phyloP scores from a whole-genome alignment of 306 rosid species.

The Cicer cuneatum region DNA sequence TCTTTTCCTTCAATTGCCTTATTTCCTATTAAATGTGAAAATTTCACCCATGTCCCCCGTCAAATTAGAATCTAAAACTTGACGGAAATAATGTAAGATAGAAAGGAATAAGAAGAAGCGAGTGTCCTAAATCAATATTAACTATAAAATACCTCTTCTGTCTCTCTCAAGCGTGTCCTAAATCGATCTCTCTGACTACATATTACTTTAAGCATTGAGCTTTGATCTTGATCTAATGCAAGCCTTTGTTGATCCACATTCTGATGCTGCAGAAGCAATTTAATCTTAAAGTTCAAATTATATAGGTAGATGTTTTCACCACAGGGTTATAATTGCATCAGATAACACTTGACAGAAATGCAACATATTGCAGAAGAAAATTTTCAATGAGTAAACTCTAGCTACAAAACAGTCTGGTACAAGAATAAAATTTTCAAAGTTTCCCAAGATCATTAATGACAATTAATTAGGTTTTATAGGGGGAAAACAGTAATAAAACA shows the following conservation, averaged over 20 bases:
- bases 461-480: neutral
- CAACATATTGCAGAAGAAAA: slow-evolving; percentile 14
- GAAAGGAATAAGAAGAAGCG: slow-evolving; percentile 22
- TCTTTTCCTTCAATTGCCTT: slow-evolving; percentile 91
- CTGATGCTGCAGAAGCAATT: slow-evolving; percentile 55
- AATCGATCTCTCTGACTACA: slow-evolving; percentile 97
- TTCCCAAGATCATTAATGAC: slow-evolving; percentile 14
- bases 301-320: slow-evolving; percentile 1
- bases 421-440: slow-evolving; percentile 22
- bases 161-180: slow-evolving; percentile 88
- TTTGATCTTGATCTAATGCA: slow-evolving; percentile 81
- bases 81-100: slow-evolving; percentile 18
- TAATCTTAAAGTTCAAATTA: slow-evolving; percentile 40
- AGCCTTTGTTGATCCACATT: slow-evolving; percentile 72
- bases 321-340: slow-evolving; percentile 1
- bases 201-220: slow-evolving; percentile 97
- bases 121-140: slow-evolving; percentile 1
- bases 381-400: slow-evolving; percentile 13
- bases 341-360: slow-evolving; percentile 13
- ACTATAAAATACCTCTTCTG: slow-evolving; percentile 79
- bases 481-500: slow-evolving; percentile 29
- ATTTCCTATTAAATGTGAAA: slow-evolving; percentile 68
- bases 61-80: slow-evolving; percentile 42
- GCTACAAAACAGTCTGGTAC: neutral
- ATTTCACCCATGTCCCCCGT: slow-evolving; percentile 32